Evolutionary conservation across 2,329 filamentous ascomycete genomes (phyloP).

Genomic region (Xylariales sp.): DNA sequence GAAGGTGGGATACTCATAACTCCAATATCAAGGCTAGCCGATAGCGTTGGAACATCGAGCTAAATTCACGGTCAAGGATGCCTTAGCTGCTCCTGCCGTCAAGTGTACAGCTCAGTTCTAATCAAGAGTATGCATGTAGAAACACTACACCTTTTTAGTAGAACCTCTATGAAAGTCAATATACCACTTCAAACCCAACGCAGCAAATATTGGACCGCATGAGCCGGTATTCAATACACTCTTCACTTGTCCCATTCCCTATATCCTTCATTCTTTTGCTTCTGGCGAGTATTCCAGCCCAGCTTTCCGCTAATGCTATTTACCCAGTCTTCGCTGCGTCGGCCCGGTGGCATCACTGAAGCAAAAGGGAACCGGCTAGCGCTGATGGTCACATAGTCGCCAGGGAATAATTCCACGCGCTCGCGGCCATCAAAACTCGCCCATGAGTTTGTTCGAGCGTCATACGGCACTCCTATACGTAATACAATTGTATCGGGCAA

Average conservation of each 20-base stretch:
- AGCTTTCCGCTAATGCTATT: conserved; percentile 76
- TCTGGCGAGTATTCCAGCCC: conserved; percentile 77
- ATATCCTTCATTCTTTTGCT: conserved; percentile 62
- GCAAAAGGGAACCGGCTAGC: conserved; percentile 79
- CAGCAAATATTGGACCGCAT: too few species aligned
- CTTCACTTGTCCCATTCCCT: conserved; percentile 39
- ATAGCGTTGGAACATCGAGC: too few species aligned
- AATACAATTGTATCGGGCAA: conserved; percentile 94
- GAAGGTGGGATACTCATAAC: too few species aligned
- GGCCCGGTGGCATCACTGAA: conserved; percentile 65
- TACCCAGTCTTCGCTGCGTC: conserved; percentile 74
- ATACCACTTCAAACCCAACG: background rate
- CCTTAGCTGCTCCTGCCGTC: too few species aligned
- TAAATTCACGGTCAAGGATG: too few species aligned
- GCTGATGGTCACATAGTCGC: conserved; percentile 82
- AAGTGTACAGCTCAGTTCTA: too few species aligned
- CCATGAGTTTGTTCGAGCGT: conserved; percentile 85
- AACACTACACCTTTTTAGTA: too few species aligned
- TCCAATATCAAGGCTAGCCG: too few species aligned
- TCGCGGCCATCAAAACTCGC: conserved; percentile 97
- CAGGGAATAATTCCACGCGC: conserved; percentile 71
- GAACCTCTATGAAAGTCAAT: too few species aligned
- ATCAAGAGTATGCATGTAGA: too few species aligned
- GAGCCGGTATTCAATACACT: too few species aligned
- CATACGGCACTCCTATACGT: conserved; percentile 89